Evolutionary conservation across 371 early-diverging fungal genomes (phyloP), one percentile per base, ranked within the genome.

Genomic region (Mortierella sp.): DNA sequence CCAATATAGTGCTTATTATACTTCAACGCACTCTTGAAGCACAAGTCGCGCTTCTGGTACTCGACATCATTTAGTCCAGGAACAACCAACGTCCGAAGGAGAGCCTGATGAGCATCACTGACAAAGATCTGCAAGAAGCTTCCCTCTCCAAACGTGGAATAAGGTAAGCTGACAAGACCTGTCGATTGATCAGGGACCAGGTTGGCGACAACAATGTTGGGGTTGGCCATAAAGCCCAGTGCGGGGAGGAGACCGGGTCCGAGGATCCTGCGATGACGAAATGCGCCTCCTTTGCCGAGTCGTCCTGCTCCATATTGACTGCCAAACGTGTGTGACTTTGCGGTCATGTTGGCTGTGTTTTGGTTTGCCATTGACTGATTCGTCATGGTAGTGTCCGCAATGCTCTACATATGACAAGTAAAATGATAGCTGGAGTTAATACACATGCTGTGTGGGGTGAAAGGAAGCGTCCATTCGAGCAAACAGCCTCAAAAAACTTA

Each of bases 41-140:
- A 70, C 73, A 89, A 50, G 59, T 89, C 89, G 5, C 86, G 83
- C 31, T 81, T 86, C 44, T 83, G 83, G 70, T 83, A 78, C 13
- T 82, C 81, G 3, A 61, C 40, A 13, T 74, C 72, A 10, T 73
- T 74, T 13, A 76, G 14, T 19, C 46, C 34, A 3, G 75, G 43
- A 13, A 83, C 64, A 9, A 70, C 64, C 48, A 79, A 37, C 0
- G 74, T 82, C 5, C 53, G 61, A 19, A 75, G 75, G 5, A 82
- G 44, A 10, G 80, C 61, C 44, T 82, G 86, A 1, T 51, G 11
- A 9, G 71, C 80, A 64, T 86, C 86, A 5, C 61, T 79, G 10
- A 72, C 82, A 61, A 76, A 70, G 54, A 86, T 77, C 71, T 82
- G 86, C n/a, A 86, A 28, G 37, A 71, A 82, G 28, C 48, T 76